A percentile compares a stretch with the other conserved stretches of the same genome.
These are phyloP conservation scores for Gloeopeniophorella convolvens DNA, from an alignment of 768 basidiomycete species.

Conservation along the genomic window DNA sequence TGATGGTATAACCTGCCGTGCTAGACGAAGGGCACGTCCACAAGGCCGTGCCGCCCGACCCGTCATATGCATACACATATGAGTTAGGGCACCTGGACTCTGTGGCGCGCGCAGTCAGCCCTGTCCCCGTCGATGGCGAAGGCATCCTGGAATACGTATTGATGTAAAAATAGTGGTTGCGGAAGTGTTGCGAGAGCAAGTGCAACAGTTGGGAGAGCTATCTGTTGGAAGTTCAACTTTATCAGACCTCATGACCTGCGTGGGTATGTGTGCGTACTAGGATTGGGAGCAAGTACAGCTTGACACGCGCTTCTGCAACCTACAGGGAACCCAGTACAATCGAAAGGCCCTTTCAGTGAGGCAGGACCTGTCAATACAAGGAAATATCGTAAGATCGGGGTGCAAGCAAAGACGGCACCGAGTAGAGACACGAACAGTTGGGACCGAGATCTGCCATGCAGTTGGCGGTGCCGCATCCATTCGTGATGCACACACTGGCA, in stretches of 20 bases:
- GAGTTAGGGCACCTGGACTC: no score
- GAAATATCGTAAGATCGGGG: no score
- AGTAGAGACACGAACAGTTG: slow-evolving; percentile 35
- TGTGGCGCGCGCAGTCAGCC: no score
- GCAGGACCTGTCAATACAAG: slow-evolving; percentile 27
- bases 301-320: no score
- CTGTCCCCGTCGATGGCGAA: no score
- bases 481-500: slow-evolving; percentile 45
- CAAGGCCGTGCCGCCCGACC: no score
- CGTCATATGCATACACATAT: no score
- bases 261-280: slow-evolving; percentile 16
- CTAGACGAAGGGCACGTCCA: no score
- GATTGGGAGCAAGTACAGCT: slow-evolving; percentile 28
- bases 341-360: slow-evolving; percentile 26
- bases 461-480: slow-evolving; percentile 48
- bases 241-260: background rate
- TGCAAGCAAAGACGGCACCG: no score
- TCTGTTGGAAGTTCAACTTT: slow-evolving; percentile 16
- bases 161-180: no score
- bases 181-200: slow-evolving; percentile 26
- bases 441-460: slow-evolving; percentile 59
- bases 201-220: slow-evolving; percentile 31
- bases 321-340: slow-evolving; percentile 27
- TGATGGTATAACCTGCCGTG: slow-evolving; percentile 19
- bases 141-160: no score